Evolutionary conservation across 768 basidiomycete species (phyloP).

Genomic region (Pleurotus pulmonarius): DNA sequence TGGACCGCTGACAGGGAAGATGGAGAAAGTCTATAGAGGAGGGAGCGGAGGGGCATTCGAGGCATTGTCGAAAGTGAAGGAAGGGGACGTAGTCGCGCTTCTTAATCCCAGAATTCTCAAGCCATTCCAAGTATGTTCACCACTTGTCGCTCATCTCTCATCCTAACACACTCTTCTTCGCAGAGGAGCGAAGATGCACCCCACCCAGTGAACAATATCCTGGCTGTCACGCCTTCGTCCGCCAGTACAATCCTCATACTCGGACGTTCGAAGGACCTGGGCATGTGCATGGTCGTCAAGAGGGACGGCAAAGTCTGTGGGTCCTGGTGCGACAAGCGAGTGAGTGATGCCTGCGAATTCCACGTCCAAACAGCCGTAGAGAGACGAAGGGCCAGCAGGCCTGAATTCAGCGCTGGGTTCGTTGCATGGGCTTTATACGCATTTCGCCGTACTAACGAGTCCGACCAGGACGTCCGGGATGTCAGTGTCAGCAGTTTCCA

Average conservation of each 20-base stretch:
- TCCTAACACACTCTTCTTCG: neutral
- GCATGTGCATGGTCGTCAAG: conserved; percentile 75
- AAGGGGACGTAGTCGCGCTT: conserved; percentile 88
- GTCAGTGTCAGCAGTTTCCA: conserved; percentile 45
- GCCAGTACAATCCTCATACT: conserved; percentile 79
- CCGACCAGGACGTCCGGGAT: conserved; percentile 70
- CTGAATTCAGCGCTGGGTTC: conserved; percentile 86
- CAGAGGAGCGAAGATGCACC: conserved; percentile 53
- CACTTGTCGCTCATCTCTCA: neutral
- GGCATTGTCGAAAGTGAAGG: conserved; percentile 74
- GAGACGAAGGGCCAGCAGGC: conserved; percentile 64
- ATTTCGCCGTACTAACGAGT: neutral
- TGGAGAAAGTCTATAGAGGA: conserved; percentile 72
- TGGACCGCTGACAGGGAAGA: conserved; percentile 18
- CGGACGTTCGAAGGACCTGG: conserved; percentile 83
- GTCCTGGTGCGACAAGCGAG: conserved; percentile 88
- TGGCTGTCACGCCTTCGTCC: conserved; percentile 84
- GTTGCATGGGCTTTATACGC: neutral
- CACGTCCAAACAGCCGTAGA: conserved; percentile 84
- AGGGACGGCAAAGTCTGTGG: conserved; percentile 80
- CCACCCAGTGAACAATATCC: conserved; percentile 76
- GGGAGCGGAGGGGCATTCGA: conserved; percentile 95
- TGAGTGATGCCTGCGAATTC: conserved; percentile 86
- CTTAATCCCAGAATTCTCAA: conserved; percentile 86
- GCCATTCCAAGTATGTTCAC: conserved; percentile 67